Percentiles rank a stretch among this genome's conserved stretches.
These are phyloP conservation scores for Penicillium arizonense DNA, from an alignment of 495 filamentous ascomycete species.

Conservation along the genomic window DNA sequence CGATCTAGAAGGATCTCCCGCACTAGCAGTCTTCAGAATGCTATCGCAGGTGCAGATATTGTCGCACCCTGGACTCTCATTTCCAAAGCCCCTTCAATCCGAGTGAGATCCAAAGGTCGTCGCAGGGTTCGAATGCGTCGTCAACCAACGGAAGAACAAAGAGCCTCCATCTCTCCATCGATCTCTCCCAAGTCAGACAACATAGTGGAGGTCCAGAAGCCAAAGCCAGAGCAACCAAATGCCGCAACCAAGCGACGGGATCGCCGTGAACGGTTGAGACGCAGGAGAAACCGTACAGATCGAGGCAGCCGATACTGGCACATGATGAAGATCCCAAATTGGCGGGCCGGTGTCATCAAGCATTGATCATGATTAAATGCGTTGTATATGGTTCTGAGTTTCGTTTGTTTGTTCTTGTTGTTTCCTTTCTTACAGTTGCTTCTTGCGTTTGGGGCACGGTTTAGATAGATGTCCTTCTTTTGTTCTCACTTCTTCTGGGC, in stretches of 20 bases:
- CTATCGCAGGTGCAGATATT: neutral
- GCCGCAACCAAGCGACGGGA: constrained; percentile 27
- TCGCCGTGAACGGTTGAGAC: constrained; percentile 18
- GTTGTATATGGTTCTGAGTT: neutral
- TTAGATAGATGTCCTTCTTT: too few species aligned
- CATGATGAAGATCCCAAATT: constrained; percentile 20
- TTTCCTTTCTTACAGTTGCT: too few species aligned
- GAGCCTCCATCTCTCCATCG: neutral
- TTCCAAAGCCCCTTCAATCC: neutral
- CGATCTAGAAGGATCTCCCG: neutral
- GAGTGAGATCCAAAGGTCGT: neutral
- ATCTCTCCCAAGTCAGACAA: neutral
- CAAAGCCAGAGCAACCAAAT: constrained; percentile 20
- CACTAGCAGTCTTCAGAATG: neutral
- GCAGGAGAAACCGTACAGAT: constrained; percentile 4
- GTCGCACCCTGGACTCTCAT: neutral
- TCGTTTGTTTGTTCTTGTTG: neutral
- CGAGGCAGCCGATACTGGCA: constrained; percentile 17
- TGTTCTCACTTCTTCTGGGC: too few species aligned
- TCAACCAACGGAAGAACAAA: constrained; percentile 1
- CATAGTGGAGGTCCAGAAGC: neutral
- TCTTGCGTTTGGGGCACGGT: too few species aligned
- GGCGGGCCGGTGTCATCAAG: constrained; percentile 2
- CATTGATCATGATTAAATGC: neutral
- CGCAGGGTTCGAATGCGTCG: constrained; percentile 4